phyloP scores from a whole-genome alignment of 1,284 basidiomycete genomes.

The Heterobasidion parviporum region DNA sequence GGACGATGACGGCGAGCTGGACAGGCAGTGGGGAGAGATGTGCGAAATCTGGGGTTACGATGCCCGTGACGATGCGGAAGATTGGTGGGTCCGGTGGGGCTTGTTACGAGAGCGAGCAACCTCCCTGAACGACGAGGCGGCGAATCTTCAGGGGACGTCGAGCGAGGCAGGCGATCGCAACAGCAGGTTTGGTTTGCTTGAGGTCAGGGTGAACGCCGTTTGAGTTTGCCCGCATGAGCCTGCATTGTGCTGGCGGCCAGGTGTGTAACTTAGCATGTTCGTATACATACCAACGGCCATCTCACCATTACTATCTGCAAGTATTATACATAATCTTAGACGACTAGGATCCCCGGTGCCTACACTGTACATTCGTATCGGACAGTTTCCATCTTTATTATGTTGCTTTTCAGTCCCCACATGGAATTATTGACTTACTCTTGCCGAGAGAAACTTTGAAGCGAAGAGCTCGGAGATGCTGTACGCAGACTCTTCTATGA shows the following conservation, averaged over 20 bases:
- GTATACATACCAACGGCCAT: too few species aligned
- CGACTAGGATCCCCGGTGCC: too few species aligned
- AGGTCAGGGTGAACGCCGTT: neutral
- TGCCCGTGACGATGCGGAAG: slow-evolving; percentile 11
- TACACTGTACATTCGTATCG: too few species aligned
- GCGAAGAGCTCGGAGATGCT: too few species aligned
- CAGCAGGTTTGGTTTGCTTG: neutral
- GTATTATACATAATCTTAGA: neutral
- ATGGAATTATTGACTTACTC: too few species aligned
- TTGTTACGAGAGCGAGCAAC: slow-evolving; percentile 4
- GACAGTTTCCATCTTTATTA: too few species aligned
- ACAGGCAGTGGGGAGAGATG: slow-evolving; percentile 12
- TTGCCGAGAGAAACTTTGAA: too few species aligned
- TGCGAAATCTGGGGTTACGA: slow-evolving; percentile 11
- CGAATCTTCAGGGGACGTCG: neutral
- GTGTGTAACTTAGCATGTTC: neutral
- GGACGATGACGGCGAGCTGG: slow-evolving; percentile 11
- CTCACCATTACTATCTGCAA: neutral
- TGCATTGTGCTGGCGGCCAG: neutral
- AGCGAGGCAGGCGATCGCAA: neutral
- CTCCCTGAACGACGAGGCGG: neutral
- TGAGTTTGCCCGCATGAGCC: neutral
- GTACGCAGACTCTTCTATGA: too few species aligned
- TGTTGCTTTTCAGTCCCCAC: too few species aligned
- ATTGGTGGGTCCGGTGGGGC: slow-evolving; percentile 7